phyloP scores from a whole-genome alignment of 2,329 filamentous ascomycete genomes.

The Diaporthe sp. region DNA sequence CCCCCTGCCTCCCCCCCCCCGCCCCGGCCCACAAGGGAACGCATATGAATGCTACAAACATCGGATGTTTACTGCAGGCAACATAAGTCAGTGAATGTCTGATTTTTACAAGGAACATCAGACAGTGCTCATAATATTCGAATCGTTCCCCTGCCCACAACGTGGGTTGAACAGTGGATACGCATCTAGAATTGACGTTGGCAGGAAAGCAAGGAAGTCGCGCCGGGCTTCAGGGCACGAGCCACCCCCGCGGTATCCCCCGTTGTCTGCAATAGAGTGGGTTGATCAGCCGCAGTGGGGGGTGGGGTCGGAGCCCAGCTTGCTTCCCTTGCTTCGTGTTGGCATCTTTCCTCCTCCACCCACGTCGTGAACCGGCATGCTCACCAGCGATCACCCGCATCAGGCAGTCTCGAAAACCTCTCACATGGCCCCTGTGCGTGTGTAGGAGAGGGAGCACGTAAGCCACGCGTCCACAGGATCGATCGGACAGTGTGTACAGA shows the following conservation, averaged over 20 bases:
- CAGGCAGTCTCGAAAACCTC: neutral
- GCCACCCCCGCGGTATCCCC: neutral
- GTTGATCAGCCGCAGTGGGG: slow-evolving; percentile 1
- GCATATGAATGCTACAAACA: neutral
- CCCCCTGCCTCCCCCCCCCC: too few relatives aligned
- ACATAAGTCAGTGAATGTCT: neutral
- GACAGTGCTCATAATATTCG: neutral
- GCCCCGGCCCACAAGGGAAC: neutral
- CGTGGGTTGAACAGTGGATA: neutral
- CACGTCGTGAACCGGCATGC: neutral
- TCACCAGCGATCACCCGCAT: neutral
- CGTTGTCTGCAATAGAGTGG: slow-evolving; percentile 12
- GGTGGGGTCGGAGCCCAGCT: slow-evolving; percentile 3
- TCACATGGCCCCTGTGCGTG: neutral
- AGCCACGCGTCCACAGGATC: neutral
- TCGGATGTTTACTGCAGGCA: slow-evolving; percentile 11
- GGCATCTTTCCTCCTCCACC: neutral
- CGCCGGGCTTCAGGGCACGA: neutral
- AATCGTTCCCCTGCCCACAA: neutral
- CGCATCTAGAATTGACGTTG: neutral
- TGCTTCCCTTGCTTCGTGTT: neutral
- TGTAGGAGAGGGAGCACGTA: neutral
- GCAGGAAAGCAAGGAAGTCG: neutral
- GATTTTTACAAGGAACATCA: neutral
- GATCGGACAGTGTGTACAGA: neutral